A percentile compares a stretch with the other conserved stretches of the same genome.
Conservation (phyloP, 73 alveolate species). For the Durusdinium trenchii region DNA sequence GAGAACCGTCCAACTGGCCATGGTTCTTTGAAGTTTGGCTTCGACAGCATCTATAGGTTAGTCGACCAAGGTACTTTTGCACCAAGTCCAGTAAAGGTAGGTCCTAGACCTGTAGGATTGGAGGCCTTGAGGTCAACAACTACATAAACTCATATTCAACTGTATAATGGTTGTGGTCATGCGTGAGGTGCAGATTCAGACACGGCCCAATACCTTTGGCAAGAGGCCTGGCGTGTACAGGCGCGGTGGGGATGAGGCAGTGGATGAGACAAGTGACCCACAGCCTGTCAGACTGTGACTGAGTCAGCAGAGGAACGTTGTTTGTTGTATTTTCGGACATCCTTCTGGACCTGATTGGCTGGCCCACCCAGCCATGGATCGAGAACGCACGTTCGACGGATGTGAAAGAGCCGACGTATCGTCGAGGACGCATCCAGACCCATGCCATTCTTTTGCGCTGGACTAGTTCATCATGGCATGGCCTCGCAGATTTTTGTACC, state of each 20-base stretch:
- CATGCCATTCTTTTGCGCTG: no score
- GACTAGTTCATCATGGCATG: no score
- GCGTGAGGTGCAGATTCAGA: conserved; percentile 35
- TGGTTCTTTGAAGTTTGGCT: background rate
- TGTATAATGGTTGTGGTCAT: background rate
- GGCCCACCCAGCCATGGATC: background rate
- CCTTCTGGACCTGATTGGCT: background rate
- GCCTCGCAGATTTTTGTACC: no score
- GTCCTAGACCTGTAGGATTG: background rate
- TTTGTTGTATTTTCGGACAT: no score
- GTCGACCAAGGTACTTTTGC: background rate
- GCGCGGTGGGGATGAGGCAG: background rate
- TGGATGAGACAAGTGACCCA: no score
- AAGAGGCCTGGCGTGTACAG: conserved; percentile 38
- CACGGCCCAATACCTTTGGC: conserved; percentile 45
- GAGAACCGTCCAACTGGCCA: background rate
- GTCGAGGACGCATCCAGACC: no score
- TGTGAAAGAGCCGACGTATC: no score
- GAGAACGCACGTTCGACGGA: no score
- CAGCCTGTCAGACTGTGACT: background rate
- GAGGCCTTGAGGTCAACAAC: background rate
- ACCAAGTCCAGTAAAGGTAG: background rate
- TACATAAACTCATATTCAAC: background rate
- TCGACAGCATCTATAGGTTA: background rate
- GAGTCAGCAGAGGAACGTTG: background rate